These are phyloP conservation scores for Termitomyces sp. DNA, from an alignment of 768 basidiomycete genomes.

Conservation along the genomic window DNA sequence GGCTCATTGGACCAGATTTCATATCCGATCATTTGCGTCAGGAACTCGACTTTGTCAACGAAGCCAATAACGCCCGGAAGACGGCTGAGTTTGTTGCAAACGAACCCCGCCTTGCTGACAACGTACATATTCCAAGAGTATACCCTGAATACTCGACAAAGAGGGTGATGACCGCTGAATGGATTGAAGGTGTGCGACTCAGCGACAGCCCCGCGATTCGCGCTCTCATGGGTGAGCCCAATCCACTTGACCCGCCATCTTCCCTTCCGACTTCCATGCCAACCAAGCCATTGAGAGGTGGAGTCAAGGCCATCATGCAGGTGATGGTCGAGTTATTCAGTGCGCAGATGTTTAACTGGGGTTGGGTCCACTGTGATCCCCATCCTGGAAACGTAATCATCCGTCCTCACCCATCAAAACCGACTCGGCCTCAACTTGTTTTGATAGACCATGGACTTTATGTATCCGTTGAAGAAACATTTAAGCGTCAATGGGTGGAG, in stretches of 20 bases:
- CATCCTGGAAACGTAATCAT: slow-evolving; percentile 79
- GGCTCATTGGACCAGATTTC: slow-evolving; percentile 44
- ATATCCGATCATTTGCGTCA: slow-evolving; percentile 76
- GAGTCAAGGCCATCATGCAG: slow-evolving; percentile 67
- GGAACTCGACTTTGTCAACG: slow-evolving; percentile 79
- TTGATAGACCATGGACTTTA: slow-evolving; percentile 93
- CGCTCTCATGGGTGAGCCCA: slow-evolving; percentile 51
- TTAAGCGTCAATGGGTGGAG: slow-evolving; percentile 70
- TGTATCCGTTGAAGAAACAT: slow-evolving; percentile 60
- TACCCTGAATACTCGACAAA: slow-evolving; percentile 69
- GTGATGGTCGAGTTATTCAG: slow-evolving; percentile 85
- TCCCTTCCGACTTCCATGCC: slow-evolving; percentile 22
- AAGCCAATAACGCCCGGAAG: slow-evolving; percentile 70
- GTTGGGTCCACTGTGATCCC: slow-evolving; percentile 80
- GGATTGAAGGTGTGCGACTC: slow-evolving; percentile 74
- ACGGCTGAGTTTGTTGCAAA: slow-evolving; percentile 64
- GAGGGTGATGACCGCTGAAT: slow-evolving; percentile 79
- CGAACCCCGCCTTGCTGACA: slow-evolving; percentile 65
- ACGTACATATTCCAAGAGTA: slow-evolving; percentile 76
- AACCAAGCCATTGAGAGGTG: slow-evolving; percentile 48
- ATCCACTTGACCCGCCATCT: slow-evolving; percentile 11
- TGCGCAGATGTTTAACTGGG: slow-evolving; percentile 89
- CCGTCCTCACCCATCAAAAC: slow-evolving; percentile 48
- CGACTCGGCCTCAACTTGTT: slow-evolving; percentile 56
- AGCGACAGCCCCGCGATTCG: slow-evolving; percentile 57